Evolutionary conservation across 1,139 yeast species (phyloP).

Genomic region (Tardiomyces digboiensis): DNA sequence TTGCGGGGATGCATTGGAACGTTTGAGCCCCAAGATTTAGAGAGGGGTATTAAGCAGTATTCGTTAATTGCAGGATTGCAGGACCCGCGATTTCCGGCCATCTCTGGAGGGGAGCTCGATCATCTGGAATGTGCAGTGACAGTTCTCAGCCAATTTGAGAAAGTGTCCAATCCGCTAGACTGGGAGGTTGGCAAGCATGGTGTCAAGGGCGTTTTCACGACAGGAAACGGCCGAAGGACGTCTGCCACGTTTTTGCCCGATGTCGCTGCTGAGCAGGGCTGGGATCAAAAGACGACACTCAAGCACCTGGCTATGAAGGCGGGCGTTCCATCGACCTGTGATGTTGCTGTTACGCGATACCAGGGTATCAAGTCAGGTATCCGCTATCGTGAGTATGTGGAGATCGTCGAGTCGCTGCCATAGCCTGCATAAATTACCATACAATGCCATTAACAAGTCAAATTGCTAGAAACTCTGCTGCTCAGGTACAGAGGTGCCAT

Average conservation of each 20-base stretch:
- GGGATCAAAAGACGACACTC: slow-evolving; percentile 70
- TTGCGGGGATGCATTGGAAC: slow-evolving; percentile 95
- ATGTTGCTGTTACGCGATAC: slow-evolving; percentile 25
- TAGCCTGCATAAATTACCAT: not conserved
- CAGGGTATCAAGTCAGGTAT: slow-evolving; percentile 24
- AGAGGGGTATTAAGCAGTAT: slow-evolving; percentile 51
- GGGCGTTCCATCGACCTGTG: slow-evolving; percentile 26
- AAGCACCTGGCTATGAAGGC: slow-evolving; percentile 66
- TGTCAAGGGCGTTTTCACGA: slow-evolving; percentile 44
- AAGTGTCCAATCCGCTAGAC: slow-evolving; percentile 41
- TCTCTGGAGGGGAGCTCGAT: slow-evolving; percentile 45
- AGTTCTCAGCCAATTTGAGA: slow-evolving; percentile 50
- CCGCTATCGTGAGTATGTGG: slow-evolving; percentile 19
- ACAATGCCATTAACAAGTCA: no score
- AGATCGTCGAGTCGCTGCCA: slow-evolving; percentile 15
- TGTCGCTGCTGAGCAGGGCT: slow-evolving; percentile 83
- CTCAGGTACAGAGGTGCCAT: no score
- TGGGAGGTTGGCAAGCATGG: slow-evolving; percentile 89
- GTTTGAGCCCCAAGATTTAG: slow-evolving; percentile 41
- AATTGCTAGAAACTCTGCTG: no score
- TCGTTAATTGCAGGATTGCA: slow-evolving; percentile 55
- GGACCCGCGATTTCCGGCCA: slow-evolving; percentile 70
- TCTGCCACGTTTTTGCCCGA: slow-evolving; percentile 86
- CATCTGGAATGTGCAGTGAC: slow-evolving; percentile 50
- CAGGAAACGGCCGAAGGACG: slow-evolving; percentile 16